Evolutionary conservation across 1,284 basidiomycete genomes (phyloP).

Genomic region (Ceratobasidium theobromae): DNA sequence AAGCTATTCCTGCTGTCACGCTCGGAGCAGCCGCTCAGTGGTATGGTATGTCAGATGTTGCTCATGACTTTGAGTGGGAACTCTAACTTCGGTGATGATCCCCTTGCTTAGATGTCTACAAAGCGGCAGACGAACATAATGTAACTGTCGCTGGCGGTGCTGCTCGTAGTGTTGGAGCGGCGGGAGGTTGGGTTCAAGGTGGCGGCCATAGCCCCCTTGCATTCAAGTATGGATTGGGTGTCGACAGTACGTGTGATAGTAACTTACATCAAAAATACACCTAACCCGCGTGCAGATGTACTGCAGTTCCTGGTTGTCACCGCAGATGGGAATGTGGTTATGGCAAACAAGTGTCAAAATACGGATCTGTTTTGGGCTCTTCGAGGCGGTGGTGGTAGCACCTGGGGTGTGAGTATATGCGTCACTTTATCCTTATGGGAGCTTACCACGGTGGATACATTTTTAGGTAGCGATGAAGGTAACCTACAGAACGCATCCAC

Average conservation of each 20-base stretch:
- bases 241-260: slow-evolving; percentile 27
- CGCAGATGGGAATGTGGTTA: slow-evolving; percentile 12
- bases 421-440: not conserved
- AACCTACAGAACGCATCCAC: slow-evolving; percentile 5
- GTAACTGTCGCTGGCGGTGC: slow-evolving; percentile 29
- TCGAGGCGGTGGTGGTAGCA: slow-evolving; percentile 31
- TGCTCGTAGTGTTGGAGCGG: slow-evolving; percentile 27
- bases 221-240: slow-evolving; percentile 29
- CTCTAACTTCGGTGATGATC: not conserved
- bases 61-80: not conserved
- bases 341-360: slow-evolving; percentile 21
- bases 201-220: slow-evolving; percentile 31
- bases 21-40: slow-evolving; percentile 18
- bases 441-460: not conserved
- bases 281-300: slow-evolving; percentile 10
- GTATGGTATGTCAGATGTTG: not conserved
- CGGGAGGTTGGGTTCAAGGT: slow-evolving; percentile 33
- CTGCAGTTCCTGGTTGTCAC: slow-evolving; percentile 29
- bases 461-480: not conserved
- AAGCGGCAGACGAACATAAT: slow-evolving; percentile 27
- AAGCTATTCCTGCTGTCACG: slow-evolving; percentile 15
- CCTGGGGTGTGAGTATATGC: slow-evolving; percentile 25
- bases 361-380: slow-evolving; percentile 34
- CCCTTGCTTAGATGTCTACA: slow-evolving; percentile 16
- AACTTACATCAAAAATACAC: not conserved